phyloP scores from a whole-genome alignment of 768 basidiomycete species.

The Mrakia blollopis region DNA sequence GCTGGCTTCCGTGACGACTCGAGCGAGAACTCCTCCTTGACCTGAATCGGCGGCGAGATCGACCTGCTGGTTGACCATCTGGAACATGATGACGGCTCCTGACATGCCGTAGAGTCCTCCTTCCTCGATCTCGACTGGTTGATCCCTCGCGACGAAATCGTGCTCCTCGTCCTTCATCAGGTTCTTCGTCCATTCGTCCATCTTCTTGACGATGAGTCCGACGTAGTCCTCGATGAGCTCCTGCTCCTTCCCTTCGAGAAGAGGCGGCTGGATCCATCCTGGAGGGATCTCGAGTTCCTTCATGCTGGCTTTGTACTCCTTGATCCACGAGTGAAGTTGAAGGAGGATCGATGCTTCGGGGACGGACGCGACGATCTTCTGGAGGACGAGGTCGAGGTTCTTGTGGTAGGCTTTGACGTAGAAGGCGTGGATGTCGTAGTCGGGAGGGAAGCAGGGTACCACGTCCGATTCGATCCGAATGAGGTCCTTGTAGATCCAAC shows the following conservation, averaged over 20 bases:
- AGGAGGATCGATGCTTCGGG: constrained; percentile 86
- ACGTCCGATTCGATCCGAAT: constrained; percentile 87
- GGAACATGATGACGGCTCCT: constrained; percentile 90
- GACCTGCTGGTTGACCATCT: constrained; percentile 96
- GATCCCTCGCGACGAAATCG: constrained; percentile 74
- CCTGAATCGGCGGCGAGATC: constrained; percentile 93
- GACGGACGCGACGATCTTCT: constrained; percentile 62
- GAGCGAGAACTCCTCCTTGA: constrained; percentile 85
- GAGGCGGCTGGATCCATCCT: constrained; percentile 76
- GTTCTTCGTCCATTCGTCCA: constrained; percentile 94
- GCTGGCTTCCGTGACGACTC: constrained; percentile 79
- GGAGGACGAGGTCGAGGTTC: constrained; percentile 67
- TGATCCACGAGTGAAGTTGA: constrained; percentile 84
- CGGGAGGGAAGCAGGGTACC: constrained; percentile 81
- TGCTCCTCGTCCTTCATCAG: constrained; percentile 84
- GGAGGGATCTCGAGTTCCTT: constrained; percentile 80
- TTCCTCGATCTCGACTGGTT: constrained; percentile 80
- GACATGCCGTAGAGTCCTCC: constrained; percentile 88
- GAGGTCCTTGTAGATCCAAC: constrained; percentile 92
- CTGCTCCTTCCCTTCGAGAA: constrained; percentile 94
- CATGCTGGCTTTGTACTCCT: constrained; percentile 92
- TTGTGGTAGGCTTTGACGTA: constrained; percentile 88
- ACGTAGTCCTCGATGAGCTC: constrained; percentile 91
- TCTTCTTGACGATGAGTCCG: constrained; percentile 82
- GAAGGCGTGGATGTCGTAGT: constrained; percentile 80